These are phyloP conservation scores for Ceratocystis alfenasii DNA, from an alignment of 2,329 filamentous ascomycete genomes.

Conservation along the genomic window DNA sequence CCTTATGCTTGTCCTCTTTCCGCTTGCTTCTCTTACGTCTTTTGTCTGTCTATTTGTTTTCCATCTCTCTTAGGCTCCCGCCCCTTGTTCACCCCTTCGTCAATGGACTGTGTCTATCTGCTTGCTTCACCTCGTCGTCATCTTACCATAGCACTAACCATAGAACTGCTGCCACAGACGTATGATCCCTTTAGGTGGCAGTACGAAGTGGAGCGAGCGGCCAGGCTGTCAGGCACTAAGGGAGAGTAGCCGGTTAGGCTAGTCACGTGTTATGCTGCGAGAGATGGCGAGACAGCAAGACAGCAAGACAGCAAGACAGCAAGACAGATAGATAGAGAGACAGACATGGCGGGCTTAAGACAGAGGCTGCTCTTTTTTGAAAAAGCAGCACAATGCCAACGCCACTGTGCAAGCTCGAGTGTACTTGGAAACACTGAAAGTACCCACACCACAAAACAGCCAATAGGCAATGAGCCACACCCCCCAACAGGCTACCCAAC, in stretches of 20 bases:
- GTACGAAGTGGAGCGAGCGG: background rate
- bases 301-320: background rate
- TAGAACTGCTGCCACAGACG: background rate
- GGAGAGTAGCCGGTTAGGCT: no score
- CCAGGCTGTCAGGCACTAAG: background rate
- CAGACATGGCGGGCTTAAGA: background rate
- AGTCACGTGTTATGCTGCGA: no score
- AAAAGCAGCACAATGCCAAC: no score
- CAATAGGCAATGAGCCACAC: background rate
- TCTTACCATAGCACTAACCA: no score
- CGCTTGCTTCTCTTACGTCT: background rate
- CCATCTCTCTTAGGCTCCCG: background rate
- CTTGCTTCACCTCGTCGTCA: background rate
- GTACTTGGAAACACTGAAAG: background rate
- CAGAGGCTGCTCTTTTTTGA: background rate
- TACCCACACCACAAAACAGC: background rate
- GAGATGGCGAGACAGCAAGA: background rate
- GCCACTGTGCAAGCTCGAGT: background rate
- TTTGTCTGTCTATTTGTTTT: background rate
- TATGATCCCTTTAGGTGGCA: background rate
- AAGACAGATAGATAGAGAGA: background rate
- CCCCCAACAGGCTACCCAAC: background rate
- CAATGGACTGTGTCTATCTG: background rate
- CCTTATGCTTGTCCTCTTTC: background rate
- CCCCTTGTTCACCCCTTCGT: background rate